Evolutionary conservation across 2,329 filamentous ascomycete genomes (phyloP), one percentile per base, ranked within the genome.

Genomic region (Fusarium secorum): DNA sequence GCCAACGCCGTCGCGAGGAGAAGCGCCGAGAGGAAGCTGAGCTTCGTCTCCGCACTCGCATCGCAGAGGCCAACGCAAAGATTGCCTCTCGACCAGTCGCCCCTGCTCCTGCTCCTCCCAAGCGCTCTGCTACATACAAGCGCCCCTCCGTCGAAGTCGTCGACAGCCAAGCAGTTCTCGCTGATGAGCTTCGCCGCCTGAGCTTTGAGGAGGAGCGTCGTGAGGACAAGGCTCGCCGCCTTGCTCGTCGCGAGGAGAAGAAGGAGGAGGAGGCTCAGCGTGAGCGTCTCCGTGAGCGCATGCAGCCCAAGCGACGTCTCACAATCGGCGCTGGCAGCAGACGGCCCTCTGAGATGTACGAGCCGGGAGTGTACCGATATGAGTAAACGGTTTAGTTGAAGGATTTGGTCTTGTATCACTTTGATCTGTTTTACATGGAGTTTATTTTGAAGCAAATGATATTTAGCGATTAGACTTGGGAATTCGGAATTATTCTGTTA

Each of bases 1-100:
- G 68, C 20, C 69, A 70, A 32, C 74, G 60, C 52, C 66, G 68
- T 28, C 62, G 74, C 20, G 78, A 78, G 55, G 77, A 81, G 62
- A 73, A 75, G 55, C 74, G 65, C 15, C 58, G 45, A 6, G 69
- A 76, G 22, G 76, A 80, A 63, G 64, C 74, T 24, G 73, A 76
- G 52, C 66, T 77, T 10, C 77, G 77, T 36, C 70, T 79, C 5
- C 75, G 75, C 33, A 67, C 73, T 13, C 79, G 80, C 70, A 84
- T 85, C 59, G 78, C 78, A 13, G 78, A 78, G 60, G 81, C 82
- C 59, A 85, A 85, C 57, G 78, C 79, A 35, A 79, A 80, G 60
- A 85, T 85, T 57, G 77, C 79, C 61, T 78, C 72, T 64, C 82
- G 84, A 14, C 75, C 78, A 22, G 66, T 77, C 11, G 77, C 80